phyloP scores from a whole-genome alignment of 352 stramenopile species.

The Ophiocytium majus region DNA sequence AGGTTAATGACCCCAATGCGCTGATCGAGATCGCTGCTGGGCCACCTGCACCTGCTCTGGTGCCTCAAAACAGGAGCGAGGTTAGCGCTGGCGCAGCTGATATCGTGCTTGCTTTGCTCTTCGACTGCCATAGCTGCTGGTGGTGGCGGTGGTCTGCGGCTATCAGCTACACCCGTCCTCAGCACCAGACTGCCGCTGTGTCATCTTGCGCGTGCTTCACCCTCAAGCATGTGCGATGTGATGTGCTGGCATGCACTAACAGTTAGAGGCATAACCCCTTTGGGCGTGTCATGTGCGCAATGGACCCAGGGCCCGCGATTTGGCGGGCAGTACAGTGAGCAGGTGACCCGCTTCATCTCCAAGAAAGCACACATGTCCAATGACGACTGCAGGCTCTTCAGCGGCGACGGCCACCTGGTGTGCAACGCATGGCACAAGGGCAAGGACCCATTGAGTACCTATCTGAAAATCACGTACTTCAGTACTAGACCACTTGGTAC shows the following conservation, averaged over 20 bases:
- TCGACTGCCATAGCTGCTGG: not conserved
- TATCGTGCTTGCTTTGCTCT: too few species aligned
- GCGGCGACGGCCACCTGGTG: not conserved
- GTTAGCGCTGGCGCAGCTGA: not conserved
- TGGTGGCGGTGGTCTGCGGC: not conserved
- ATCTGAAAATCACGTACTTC: not conserved
- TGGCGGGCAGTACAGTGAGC: not conserved
- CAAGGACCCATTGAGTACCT: not conserved
- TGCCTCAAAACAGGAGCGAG: not conserved
- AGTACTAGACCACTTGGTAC: not conserved
- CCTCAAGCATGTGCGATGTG: not conserved
- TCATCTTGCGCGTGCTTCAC: not conserved
- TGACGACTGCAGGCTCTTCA: not conserved
- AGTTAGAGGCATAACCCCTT: not conserved
- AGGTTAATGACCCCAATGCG: not conserved
- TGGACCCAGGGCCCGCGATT: not conserved
- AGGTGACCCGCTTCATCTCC: not conserved
- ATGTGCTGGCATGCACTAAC: not conserved
- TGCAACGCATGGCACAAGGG: not conserved
- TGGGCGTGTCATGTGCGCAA: not conserved
- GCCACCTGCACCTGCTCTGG: not conserved
- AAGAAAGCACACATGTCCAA: not conserved
- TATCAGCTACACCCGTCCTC: not conserved
- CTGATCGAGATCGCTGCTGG: not conserved
- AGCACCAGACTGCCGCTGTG: not conserved